phyloP scores from a whole-genome alignment of 2,329 filamentous ascomycete species.

The Curvularia eragrostidis region DNA sequence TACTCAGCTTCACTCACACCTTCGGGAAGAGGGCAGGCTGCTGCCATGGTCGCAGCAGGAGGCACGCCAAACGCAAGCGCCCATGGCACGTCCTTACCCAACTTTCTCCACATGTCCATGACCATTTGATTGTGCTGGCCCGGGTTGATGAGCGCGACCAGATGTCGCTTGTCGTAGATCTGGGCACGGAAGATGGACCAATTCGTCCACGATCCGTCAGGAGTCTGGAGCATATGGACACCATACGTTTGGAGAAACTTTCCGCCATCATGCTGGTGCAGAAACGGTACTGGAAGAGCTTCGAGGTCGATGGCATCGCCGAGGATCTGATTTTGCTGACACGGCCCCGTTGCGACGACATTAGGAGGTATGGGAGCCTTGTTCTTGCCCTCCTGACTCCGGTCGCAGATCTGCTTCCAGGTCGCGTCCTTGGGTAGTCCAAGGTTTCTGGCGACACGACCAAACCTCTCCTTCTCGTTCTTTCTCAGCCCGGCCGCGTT shows the following conservation, averaged over 20 bases:
- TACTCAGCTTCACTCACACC: constrained; percentile 1
- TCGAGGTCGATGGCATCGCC: constrained; percentile 1
- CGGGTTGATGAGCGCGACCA: constrained; percentile 1
- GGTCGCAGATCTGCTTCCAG: constrained; percentile 2
- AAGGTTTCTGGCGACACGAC: background rate
- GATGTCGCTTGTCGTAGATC: background rate
- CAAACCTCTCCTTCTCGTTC: background rate
- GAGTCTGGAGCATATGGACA: constrained; percentile 1
- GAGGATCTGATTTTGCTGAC: constrained; percentile 1
- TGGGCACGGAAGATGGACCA: constrained; percentile 2
- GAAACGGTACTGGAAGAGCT: background rate
- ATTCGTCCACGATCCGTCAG: constrained; percentile 1
- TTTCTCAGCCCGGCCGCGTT: constrained; percentile 1
- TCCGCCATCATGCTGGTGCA: constrained; percentile 1
- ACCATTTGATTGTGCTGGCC: constrained; percentile 2
- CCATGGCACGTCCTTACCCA: constrained; percentile 1
- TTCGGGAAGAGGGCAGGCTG: constrained; percentile 1
- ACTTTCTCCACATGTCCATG: background rate
- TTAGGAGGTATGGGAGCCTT: background rate
- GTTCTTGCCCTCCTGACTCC: constrained; percentile 1
- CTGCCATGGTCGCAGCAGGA: constrained; percentile 3
- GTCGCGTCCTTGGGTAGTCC: constrained; percentile 1
- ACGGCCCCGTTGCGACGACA: background rate
- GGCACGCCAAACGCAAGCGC: background rate
- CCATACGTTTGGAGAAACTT: constrained; percentile 2